Percentiles rank a stretch among this genome's conserved stretches.
Evolutionary conservation across 2,329 filamentous ascomycete species (phyloP).

Genomic region (Microdochium bolleyi): DNA sequence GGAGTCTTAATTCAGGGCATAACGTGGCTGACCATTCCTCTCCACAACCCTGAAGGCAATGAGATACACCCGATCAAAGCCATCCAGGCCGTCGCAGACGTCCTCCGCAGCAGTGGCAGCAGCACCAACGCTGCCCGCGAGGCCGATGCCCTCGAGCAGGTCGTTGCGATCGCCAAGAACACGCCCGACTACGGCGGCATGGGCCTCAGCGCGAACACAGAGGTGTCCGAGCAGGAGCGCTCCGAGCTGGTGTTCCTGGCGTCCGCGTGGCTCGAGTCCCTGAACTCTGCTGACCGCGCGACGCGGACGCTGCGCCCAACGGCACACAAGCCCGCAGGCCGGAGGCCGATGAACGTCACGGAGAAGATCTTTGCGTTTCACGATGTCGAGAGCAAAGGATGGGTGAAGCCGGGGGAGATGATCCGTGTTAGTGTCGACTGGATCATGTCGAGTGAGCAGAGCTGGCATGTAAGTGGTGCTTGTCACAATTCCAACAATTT

Average conservation of each 20-base stretch:
- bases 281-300: slow-evolving; percentile 16
- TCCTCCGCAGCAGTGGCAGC: neutral
- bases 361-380: slow-evolving; percentile 39
- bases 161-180: slow-evolving; percentile 9
- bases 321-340: slow-evolving; percentile 5
- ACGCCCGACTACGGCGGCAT: slow-evolving; percentile 17
- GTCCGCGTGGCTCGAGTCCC: slow-evolving; percentile 17
- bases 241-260: slow-evolving; percentile 16
- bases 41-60: neutral
- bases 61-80: slow-evolving; percentile 2
- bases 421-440: slow-evolving; percentile 35
- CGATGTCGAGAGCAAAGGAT: slow-evolving; percentile 23
- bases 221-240: slow-evolving; percentile 6
- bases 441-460: slow-evolving; percentile 34
- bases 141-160: slow-evolving; percentile 11
- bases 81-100: neutral
- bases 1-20: neutral
- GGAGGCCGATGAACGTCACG: slow-evolving; percentile 28
- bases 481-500: neutral
- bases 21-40: neutral
- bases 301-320: slow-evolving; percentile 2
- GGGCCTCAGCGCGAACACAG: slow-evolving; percentile 5
- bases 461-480: slow-evolving; percentile 22
- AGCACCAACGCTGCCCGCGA: slow-evolving; percentile 5
- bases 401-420: slow-evolving; percentile 26